Conservation (phyloP, 2,329 filamentous ascomycete species). For the Alternaria alternata region DNA sequence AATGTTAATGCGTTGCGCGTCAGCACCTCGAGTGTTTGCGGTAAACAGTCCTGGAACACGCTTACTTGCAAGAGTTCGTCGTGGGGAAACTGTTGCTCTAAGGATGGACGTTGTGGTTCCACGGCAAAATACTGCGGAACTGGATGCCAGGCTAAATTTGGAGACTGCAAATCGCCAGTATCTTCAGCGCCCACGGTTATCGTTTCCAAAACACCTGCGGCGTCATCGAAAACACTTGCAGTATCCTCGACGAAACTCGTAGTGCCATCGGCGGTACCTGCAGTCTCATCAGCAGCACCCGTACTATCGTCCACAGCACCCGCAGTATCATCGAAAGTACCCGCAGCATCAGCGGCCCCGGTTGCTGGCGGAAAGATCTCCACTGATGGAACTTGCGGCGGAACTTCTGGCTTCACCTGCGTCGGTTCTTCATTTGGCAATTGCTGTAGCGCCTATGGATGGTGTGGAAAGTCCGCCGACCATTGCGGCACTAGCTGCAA, state of each 20-base stretch:
- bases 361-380: slow-evolving; percentile 12
- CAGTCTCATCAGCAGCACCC: neutral
- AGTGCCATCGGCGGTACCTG: slow-evolving; percentile 1
- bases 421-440: slow-evolving; percentile 53
- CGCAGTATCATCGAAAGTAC: neutral
- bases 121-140: slow-evolving; percentile 24
- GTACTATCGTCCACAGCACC: neutral
- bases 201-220: slow-evolving; percentile 1
- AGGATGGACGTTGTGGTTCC: slow-evolving; percentile 2
- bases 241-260: neutral
- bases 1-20: slow-evolving; percentile 1
- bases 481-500: slow-evolving; percentile 45
- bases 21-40: slow-evolving; percentile 5
- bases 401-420: slow-evolving; percentile 47
- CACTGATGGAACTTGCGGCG: slow-evolving; percentile 32
- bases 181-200: slow-evolving; percentile 1
- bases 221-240: slow-evolving; percentile 4
- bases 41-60: slow-evolving; percentile 6
- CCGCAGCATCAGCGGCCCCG: slow-evolving; percentile 4
- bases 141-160: slow-evolving; percentile 30
- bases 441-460: slow-evolving; percentile 55
- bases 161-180: slow-evolving; percentile 12
- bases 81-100: slow-evolving; percentile 9
- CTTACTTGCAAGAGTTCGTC: slow-evolving; percentile 7
- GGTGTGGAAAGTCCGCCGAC: slow-evolving; percentile 45